Evolutionary conservation across 83 land plant genomes (phyloP), one percentile per base, ranked within the genome.

Genomic region (Isoetes engelmannii): DNA sequence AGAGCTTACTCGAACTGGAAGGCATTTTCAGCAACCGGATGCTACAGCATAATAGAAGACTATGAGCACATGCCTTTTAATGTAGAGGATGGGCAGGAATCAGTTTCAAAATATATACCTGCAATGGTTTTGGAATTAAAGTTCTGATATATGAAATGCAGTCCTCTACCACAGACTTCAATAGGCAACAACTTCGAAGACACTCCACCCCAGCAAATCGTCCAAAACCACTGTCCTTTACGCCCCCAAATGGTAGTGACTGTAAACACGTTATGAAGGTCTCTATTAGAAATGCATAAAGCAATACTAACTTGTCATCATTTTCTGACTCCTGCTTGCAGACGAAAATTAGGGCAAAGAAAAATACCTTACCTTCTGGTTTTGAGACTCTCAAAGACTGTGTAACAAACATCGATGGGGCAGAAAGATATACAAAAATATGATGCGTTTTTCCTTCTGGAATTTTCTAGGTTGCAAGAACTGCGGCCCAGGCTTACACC

Each of bases 221-320:
- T 66, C 93, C 97, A 70, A 92, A 92, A 12, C 97, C 97, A 71
- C 97, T 92, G 47, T 88, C 70, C 69, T 86, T 88, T 12, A 92
- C 90, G 12, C 97, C 97, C 12, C 97, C 97, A 80, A 92, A 92
- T 19, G 97, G 97, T 41, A 92, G 76, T 45, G 97, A 82, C 97
- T 92, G 73, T n/a, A 69, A 58, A 21, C 37, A 28, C 37, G 37
- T 28, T 28, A 28, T 2, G 37, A 28, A n/a, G n/a, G n/a, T n/a
- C n/a, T n/a, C n/a, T n/a, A n/a, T n/a, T n/a, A n/a, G n/a, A n/a
- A n/a, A n/a, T n/a, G n/a, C n/a, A n/a, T n/a, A n/a, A n/a, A n/a
- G n/a, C n/a, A n/a, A n/a, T n/a, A n/a, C n/a, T n/a, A n/a, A n/a
- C n/a, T n/a, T n/a, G n/a, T n/a, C n/a, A n/a, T n/a, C n/a, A n/a